Evolutionary conservation across 2,329 filamentous ascomycete genomes (phyloP).

Genomic region (Bipolaris bicolor): DNA sequence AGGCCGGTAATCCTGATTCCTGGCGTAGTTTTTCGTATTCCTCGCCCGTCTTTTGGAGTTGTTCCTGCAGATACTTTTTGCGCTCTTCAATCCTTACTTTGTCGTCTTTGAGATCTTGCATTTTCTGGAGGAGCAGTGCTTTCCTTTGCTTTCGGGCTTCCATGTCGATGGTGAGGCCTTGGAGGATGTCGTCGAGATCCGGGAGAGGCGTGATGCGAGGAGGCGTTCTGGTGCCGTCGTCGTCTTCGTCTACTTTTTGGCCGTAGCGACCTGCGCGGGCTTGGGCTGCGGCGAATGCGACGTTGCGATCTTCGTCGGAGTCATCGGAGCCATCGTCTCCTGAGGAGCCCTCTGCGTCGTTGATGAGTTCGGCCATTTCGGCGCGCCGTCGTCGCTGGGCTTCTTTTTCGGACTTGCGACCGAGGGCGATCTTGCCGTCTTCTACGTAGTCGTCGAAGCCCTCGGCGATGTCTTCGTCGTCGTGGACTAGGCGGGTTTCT

Average conservation of each 20-base stretch:
- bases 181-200: constrained; percentile 70
- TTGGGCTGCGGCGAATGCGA: constrained; percentile 86
- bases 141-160: constrained; percentile 66
- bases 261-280: constrained; percentile 85
- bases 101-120: constrained; percentile 72
- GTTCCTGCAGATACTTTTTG: constrained; percentile 78
- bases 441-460: constrained; percentile 92
- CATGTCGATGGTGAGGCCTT: constrained; percentile 66
- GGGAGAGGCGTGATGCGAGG: constrained; percentile 80
- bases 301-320: constrained; percentile 67
- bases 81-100: constrained; percentile 70
- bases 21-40: constrained; percentile 66
- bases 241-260: constrained; percentile 53
- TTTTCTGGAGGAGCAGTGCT: constrained; percentile 63
- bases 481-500: constrained; percentile 75
- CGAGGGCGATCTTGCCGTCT: constrained; percentile 79
- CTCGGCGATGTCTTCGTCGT: constrained; percentile 92
- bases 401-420: constrained; percentile 78
- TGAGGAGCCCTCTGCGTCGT: constrained; percentile 73
- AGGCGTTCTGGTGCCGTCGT: constrained; percentile 63
- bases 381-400: constrained; percentile 68
- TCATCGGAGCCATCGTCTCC: constrained; percentile 74
- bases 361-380: constrained; percentile 84
- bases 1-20: constrained; percentile 52
- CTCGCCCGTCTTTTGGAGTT: constrained; percentile 81